phyloP scores from a whole-genome alignment of 306 rosid species.

The Vigna reflexopilosa region DNA sequence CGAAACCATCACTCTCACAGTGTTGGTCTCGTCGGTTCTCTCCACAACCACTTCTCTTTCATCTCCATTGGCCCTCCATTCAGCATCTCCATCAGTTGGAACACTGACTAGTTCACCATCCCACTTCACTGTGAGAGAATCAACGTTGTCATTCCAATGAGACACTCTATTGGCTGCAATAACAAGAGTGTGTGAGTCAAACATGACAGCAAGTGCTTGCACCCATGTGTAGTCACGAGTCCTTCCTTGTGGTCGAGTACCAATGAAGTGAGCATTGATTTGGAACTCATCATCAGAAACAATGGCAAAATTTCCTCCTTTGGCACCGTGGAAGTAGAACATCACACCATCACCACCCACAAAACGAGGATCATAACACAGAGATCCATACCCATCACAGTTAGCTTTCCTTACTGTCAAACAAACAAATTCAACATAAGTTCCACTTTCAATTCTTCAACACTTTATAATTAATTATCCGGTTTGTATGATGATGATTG shows the following conservation, averaged over 20 bases:
- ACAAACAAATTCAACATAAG: constrained; percentile 16
- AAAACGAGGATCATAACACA: constrained; percentile 84
- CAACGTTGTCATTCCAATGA: constrained; percentile 65
- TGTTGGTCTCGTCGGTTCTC: constrained; percentile 71
- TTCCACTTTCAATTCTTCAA: background rate
- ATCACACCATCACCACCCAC: constrained; percentile 85
- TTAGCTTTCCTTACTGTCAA: constrained; percentile 67
- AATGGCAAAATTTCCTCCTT: constrained; percentile 73
- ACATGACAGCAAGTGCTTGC: constrained; percentile 72
- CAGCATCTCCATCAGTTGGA: constrained; percentile 63
- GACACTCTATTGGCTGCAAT: constrained; percentile 70
- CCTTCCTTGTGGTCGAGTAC: constrained; percentile 74
- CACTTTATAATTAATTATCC: background rate
- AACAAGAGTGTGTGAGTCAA: constrained; percentile 73
- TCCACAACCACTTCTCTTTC: constrained; percentile 68
- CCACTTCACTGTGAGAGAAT: constrained; percentile 67
- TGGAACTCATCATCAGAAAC: constrained; percentile 72
- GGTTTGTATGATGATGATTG: too few species aligned
- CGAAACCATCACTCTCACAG: constrained; percentile 61
- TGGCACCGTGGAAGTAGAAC: constrained; percentile 89
- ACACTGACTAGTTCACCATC: constrained; percentile 54
- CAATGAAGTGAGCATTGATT: constrained; percentile 80
- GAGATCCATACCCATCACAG: constrained; percentile 77
- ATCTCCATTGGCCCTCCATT: constrained; percentile 60
- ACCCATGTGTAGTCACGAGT: constrained; percentile 90